These are phyloP conservation scores for Sporothrix inflata DNA, from an alignment of 2,329 filamentous ascomycete species.

Conservation along the genomic window DNA sequence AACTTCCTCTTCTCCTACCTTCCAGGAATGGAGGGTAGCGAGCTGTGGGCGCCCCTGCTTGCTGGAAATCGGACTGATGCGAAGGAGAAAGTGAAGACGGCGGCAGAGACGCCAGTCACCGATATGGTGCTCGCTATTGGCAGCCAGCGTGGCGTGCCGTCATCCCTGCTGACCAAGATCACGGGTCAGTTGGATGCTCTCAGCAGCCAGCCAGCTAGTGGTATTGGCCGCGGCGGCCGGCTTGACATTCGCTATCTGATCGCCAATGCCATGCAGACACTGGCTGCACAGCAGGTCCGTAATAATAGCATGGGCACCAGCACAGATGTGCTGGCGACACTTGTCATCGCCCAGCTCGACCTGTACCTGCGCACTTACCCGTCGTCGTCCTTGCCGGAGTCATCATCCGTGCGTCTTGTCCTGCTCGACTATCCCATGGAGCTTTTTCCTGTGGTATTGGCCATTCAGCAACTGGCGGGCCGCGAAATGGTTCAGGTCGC, in stretches of 20 bases:
- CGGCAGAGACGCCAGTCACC: constrained; percentile 37
- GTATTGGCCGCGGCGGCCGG: constrained; percentile 56
- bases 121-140: constrained; percentile 66
- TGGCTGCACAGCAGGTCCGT: constrained; percentile 49
- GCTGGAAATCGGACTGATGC: constrained; percentile 35
- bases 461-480: constrained; percentile 61
- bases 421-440: constrained; percentile 62
- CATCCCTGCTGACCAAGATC: constrained; percentile 53
- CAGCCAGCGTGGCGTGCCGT: constrained; percentile 57
- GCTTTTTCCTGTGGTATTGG: constrained; percentile 60
- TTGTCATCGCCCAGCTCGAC: constrained; percentile 64
- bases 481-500: constrained; percentile 61
- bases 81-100: not conserved
- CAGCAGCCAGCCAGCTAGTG: constrained; percentile 50
- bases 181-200: constrained; percentile 58
- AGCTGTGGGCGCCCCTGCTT: constrained; percentile 58
- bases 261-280: constrained; percentile 62
- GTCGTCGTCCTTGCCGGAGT: not conserved
- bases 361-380: constrained; percentile 59
- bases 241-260: constrained; percentile 67
- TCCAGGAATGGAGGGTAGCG: constrained; percentile 50
- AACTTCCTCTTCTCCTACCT: constrained; percentile 54
- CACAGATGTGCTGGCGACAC: constrained; percentile 54
- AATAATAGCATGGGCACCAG: not conserved
- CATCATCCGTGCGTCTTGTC: constrained; percentile 52